phyloP scores from a whole-genome alignment of 2,329 filamentous ascomycete species.

The Clonostachys rosea region DNA sequence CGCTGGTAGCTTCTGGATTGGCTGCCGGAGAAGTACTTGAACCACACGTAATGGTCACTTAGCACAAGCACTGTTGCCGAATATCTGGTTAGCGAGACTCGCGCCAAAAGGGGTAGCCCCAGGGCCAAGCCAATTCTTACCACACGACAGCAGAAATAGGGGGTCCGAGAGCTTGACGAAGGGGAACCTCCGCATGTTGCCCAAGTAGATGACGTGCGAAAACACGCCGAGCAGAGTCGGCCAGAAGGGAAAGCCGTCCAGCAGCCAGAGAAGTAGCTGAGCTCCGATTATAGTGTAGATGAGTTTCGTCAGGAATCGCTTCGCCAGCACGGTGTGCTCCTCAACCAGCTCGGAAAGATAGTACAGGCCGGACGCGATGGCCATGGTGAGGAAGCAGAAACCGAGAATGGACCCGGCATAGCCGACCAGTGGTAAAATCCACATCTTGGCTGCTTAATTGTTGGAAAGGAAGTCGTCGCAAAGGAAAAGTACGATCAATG shows the following conservation, averaged over 20 bases:
- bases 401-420: conserved; percentile 83
- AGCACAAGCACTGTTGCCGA: conserved; percentile 66
- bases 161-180: conserved; percentile 85
- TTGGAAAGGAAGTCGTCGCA: too few relatives aligned
- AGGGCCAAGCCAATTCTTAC: conserved; percentile 41
- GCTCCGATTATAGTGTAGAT: conserved; percentile 78
- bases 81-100: not conserved
- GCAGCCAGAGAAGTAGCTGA: conserved; percentile 68
- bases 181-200: conserved; percentile 72
- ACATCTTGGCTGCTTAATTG: conserved; percentile 58
- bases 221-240: conserved; percentile 71
- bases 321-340: conserved; percentile 91
- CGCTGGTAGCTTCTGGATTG: conserved; percentile 53
- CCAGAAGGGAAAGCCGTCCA: conserved; percentile 82
- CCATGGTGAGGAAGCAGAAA: conserved; percentile 90
- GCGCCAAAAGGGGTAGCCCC: not conserved
- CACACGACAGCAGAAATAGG: conserved; percentile 77
- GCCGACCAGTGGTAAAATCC: conserved; percentile 89
- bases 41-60: conserved; percentile 93
- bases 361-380: conserved; percentile 96
- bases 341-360: conserved; percentile 98
- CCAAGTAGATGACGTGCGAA: conserved; percentile 81
- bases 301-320: conserved; percentile 76
- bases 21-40: conserved; percentile 77
- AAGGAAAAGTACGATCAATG: too few relatives aligned